Base-by-base conservation (phyloP, 768 basidiomycete genomes). In the Hypholoma fasciculare region DNA sequence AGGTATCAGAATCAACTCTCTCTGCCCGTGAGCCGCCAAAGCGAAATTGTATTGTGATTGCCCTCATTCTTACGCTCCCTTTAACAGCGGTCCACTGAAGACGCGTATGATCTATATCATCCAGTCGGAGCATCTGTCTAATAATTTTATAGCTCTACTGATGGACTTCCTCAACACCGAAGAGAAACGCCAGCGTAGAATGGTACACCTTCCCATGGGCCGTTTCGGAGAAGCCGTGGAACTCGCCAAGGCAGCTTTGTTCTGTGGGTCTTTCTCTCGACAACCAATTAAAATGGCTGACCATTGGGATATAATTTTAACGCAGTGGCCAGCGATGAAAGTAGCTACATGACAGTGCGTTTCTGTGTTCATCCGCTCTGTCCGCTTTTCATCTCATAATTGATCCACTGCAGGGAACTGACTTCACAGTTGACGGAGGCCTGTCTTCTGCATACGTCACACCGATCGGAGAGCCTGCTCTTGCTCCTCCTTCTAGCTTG, bases 151-250 rank as follows among this genome's bases (percentile, higher is more conserved):
- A 96, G 94, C 96, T 39, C 86, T 99, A 47, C 81, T 99, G 27
- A 99, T 99, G 97, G 89, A 98, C 73, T 99, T 96, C 82, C 84
- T 99, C 68, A 85, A 98, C 74, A 98, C 97, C 17, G 79, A 88
- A 46, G 97, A 99, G 80, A 98, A 98, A 78, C 86, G 90, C 58
- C 86, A 98, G 44, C 87, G 97, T 27, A 84, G 97, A 47, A 70
- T 98, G 70, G 87, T 94, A 19, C 94, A 95, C 65, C 83, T 96
- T 14, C 96, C 96, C 1, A 94, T 97, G 93, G 96, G 96, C 60
- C 86, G 96, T 60, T 99, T 99, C 71, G 96, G 96, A 38, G 94
- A 98, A 78, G 97, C 96, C 0, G 80, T 98, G 61, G 97, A 99
- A 72, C 82, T 96, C 58, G 97, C 97, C 7, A 90, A 89, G 68